Evolutionary conservation across 345 rosid species (phyloP).

Genomic region (Gossypium bickii): DNA sequence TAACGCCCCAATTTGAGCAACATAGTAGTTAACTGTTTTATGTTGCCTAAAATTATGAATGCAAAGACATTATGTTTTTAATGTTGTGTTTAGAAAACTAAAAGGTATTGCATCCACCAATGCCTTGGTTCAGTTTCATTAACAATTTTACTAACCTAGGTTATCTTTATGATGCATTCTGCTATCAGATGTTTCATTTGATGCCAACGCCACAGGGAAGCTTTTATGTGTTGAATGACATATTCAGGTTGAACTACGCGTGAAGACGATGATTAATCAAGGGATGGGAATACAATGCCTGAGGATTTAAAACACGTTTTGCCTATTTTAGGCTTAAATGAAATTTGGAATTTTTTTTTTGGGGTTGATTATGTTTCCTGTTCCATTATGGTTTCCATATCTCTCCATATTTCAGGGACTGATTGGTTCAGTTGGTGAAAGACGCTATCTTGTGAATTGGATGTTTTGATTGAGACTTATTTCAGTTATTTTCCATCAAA

Average conservation of each 20-base stretch:
- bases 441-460: neutral
- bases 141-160: neutral
- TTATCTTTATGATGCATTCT: slow-evolving; percentile 14
- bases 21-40: neutral
- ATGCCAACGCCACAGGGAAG: slow-evolving; percentile 97
- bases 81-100: neutral
- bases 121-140: neutral
- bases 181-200: slow-evolving; percentile 89
- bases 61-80: neutral
- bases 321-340: slow-evolving; percentile 3
- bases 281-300: slow-evolving; percentile 3
- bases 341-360: neutral
- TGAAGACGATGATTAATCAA: slow-evolving; percentile 29
- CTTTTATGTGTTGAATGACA: slow-evolving; percentile 84
- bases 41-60: neutral
- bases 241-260: slow-evolving; percentile 96
- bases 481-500: neutral
- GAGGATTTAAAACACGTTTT: slow-evolving; percentile 1
- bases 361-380: neutral
- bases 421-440: slow-evolving; percentile 17
- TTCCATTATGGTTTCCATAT: neutral
- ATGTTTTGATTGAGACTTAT: neutral
- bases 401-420: neutral
- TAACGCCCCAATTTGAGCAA: too few relatives aligned
- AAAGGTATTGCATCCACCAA: neutral